Evolutionary conservation across 768 basidiomycete genomes (phyloP).

Genomic region (Scleroderma bovista): DNA sequence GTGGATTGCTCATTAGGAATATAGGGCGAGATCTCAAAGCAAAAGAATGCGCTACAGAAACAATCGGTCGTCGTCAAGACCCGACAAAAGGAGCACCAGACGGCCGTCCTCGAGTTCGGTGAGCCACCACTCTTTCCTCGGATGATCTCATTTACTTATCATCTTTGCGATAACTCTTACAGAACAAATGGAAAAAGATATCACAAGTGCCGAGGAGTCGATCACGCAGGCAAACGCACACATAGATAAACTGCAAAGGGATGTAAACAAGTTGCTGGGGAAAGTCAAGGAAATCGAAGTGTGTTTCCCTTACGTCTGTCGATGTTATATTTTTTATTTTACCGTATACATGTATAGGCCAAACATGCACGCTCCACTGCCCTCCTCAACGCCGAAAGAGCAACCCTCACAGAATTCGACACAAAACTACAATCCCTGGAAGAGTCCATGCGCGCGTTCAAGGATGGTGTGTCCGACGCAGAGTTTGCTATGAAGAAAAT

Average conservation of each 20-base stretch:
- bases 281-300: slow-evolving; percentile 35
- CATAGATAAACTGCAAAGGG: slow-evolving; percentile 51
- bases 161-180: background rate
- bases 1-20: background rate
- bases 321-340: background rate
- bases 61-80: slow-evolving; percentile 78
- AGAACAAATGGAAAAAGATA: slow-evolving; percentile 30
- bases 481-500: slow-evolving; percentile 61
- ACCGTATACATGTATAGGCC: slow-evolving; percentile 33
- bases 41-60: slow-evolving; percentile 78
- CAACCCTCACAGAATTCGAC: slow-evolving; percentile 83
- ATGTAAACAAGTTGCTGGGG: slow-evolving; percentile 53
- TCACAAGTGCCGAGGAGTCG: slow-evolving; percentile 15
- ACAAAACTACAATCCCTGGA: slow-evolving; percentile 83
- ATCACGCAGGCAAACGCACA: slow-evolving; percentile 33
- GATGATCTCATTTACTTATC: background rate
- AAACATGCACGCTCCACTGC: slow-evolving; percentile 60
- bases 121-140: slow-evolving; percentile 15
- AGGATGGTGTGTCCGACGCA: slow-evolving; percentile 58
- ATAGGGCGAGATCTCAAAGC: slow-evolving; percentile 72
- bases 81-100: slow-evolving; percentile 86
- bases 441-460: slow-evolving; percentile 75
- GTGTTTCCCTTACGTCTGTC: background rate
- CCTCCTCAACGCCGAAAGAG: slow-evolving; percentile 79
- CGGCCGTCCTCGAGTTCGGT: slow-evolving; percentile 86